Percentiles rank a stretch among this genome's conserved stretches.
Conservation (phyloP, 495 filamentous ascomycete species). For the Lepraria neglecta region DNA sequence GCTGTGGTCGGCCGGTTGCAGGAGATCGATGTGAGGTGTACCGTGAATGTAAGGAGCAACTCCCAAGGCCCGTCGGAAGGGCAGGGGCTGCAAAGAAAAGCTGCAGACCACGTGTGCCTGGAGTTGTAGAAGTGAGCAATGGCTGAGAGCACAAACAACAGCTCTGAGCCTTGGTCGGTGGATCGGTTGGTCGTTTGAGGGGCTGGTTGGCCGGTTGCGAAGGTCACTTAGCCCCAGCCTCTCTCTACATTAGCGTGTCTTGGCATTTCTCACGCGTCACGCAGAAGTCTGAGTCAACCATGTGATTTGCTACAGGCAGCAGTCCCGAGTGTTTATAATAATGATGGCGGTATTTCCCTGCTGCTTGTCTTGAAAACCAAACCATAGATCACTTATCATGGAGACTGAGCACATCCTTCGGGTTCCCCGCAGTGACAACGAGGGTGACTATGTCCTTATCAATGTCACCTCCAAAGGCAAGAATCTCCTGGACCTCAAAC, state of each 20-base stretch:
- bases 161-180: constrained; percentile 7
- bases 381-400: not conserved
- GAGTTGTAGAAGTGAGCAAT: constrained; percentile 5
- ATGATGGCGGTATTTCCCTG: not conserved
- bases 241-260: not conserved
- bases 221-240: no score
- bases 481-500: constrained; percentile 50
- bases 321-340: no score
- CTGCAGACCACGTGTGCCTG: constrained; percentile 7
- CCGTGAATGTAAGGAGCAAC: constrained; percentile 3
- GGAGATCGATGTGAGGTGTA: constrained; percentile 4
- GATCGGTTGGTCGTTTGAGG: constrained; percentile 1
- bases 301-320: no score
- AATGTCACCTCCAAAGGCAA: constrained; percentile 46
- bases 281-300: no score
- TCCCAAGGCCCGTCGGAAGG: constrained; percentile 2
- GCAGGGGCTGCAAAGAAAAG: constrained; percentile 15
- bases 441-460: constrained; percentile 51
- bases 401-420: constrained; percentile 42
- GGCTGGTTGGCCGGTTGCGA: not conserved
- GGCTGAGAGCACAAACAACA: constrained; percentile 11
- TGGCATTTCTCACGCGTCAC: not conserved
- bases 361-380: not conserved
- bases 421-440: constrained; percentile 49
- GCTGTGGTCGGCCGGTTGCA: constrained; percentile 6